Percentiles rank a stretch among this genome's conserved stretches.
Conservation (phyloP, 768 basidiomycete species). For the Pisolithus orientalis region DNA sequence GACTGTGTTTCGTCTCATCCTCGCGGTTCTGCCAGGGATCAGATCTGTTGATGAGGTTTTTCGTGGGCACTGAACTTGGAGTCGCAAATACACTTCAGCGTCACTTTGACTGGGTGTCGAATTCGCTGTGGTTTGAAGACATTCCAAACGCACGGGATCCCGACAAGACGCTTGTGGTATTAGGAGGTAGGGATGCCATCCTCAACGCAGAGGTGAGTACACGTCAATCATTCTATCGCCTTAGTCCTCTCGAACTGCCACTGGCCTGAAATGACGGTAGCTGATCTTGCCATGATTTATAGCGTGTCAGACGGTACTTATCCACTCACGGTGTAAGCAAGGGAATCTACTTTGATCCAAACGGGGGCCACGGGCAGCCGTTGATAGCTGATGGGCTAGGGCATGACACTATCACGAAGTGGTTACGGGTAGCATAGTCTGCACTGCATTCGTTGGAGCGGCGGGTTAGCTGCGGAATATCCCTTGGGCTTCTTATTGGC, state of each 20-base stretch:
- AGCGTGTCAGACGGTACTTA: conserved; percentile 74
- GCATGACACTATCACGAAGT: conserved; percentile 52
- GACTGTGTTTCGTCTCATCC: conserved; percentile 1
- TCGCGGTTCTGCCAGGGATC: conserved; percentile 44
- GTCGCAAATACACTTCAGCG: conserved; percentile 80
- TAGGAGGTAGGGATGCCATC: conserved; percentile 82
- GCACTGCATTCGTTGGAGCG: background rate
- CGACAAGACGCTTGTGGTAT: conserved; percentile 59
- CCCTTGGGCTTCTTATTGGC: background rate
- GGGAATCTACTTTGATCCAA: conserved; percentile 57
- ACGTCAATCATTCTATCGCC: background rate
- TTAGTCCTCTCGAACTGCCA: background rate
- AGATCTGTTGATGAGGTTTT: conserved; percentile 80
- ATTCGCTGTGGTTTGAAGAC: conserved; percentile 86
- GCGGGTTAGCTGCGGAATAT: background rate
- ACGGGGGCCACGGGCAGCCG: conserved; percentile 59
- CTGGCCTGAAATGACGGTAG: background rate
- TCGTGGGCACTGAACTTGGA: conserved; percentile 83
- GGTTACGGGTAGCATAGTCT: conserved; percentile 38
- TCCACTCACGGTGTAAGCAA: conserved; percentile 66
- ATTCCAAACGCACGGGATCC: conserved; percentile 75
- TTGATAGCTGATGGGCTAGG: conserved; percentile 47
- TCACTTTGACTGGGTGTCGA: conserved; percentile 82
- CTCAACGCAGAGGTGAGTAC: conserved; percentile 58
- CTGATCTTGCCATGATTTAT: conserved; percentile 2